Evolutionary conservation across 2,329 filamentous ascomycete genomes (phyloP).

Genomic region (Trichoderma sp.): DNA sequence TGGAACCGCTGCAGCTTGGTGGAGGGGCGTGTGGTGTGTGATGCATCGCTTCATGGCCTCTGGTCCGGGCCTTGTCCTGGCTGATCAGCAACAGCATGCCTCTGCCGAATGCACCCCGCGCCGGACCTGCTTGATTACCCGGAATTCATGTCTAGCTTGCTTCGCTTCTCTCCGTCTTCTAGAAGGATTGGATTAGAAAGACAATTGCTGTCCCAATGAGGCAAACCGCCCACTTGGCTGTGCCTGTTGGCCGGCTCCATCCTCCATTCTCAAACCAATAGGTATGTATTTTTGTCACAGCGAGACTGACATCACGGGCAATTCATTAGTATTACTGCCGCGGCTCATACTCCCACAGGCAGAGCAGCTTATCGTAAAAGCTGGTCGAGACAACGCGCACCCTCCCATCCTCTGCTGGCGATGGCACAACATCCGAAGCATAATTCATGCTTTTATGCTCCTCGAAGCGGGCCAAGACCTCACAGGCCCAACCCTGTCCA

Average conservation of each 20-base stretch:
- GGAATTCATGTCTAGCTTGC: neutral
- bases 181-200: neutral
- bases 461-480: slow-evolving; percentile 68
- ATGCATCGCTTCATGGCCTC: slow-evolving; percentile 1
- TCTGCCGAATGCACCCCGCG: slow-evolving; percentile 17
- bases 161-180: slow-evolving; percentile 12
- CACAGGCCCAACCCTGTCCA: slow-evolving; percentile 54
- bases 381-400: slow-evolving; percentile 64
- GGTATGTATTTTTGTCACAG: neutral
- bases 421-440: slow-evolving; percentile 62
- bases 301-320: neutral
- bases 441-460: slow-evolving; percentile 96
- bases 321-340: neutral
- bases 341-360: slow-evolving; percentile 55
- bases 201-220: neutral
- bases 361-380: slow-evolving; percentile 71
- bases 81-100: slow-evolving; percentile 13
- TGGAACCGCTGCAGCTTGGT: slow-evolving; percentile 17
- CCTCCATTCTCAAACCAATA: neutral
- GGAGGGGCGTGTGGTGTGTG: slow-evolving; percentile 14
- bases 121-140: slow-evolving; percentile 8
- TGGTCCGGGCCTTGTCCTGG: neutral
- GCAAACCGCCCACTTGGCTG: neutral
- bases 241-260: neutral
- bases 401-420: neutral